Percentiles rank a stretch among this genome's conserved stretches.
These are phyloP conservation scores for Aplosporella prunicola DNA, from an alignment of 2,329 filamentous ascomycete genomes.

Conservation along the genomic window DNA sequence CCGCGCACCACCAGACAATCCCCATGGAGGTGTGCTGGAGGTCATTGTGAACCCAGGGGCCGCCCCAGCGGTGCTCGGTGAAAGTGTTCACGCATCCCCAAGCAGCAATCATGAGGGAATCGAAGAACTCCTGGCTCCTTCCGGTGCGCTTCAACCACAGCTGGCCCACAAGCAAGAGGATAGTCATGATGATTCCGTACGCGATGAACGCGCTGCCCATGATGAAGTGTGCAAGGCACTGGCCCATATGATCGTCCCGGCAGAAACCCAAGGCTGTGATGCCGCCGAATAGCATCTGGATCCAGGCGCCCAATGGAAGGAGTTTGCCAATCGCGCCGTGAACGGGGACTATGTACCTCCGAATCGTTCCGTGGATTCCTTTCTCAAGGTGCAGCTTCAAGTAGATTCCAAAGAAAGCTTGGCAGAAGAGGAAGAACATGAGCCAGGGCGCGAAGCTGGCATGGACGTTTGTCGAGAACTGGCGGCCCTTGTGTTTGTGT, in stretches of 20 bases:
- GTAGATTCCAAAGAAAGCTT: conserved; percentile 76
- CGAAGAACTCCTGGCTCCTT: conserved; percentile 93
- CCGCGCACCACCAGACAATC: conserved; percentile 96
- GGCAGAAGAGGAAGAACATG: conserved; percentile 67
- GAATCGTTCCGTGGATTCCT: conserved; percentile 70
- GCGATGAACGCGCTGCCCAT: conserved; percentile 96
- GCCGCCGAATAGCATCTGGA: conserved; percentile 91
- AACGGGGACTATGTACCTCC: conserved; percentile 58
- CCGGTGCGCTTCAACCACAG: conserved; percentile 73
- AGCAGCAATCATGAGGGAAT: conserved; percentile 78
- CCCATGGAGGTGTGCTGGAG: conserved; percentile 99
- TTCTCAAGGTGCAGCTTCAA: conserved; percentile 81
- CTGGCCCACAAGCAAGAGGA: conserved; percentile 81
- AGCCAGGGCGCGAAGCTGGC: conserved; percentile 68
- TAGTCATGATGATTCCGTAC: conserved; percentile 80
- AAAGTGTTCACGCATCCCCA: conserved; percentile 99
- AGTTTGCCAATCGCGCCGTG: conserved; percentile 80
- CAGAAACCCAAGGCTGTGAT: conserved; percentile 91
- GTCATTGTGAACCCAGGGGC: conserved; percentile 82
- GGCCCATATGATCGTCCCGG: conserved; percentile 78
- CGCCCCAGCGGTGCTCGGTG: conserved; percentile 92
- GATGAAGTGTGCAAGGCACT: conserved; percentile 94
- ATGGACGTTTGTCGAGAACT: conserved; percentile 77
- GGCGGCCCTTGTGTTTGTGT: conserved; percentile 78
- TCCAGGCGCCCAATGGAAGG: conserved; percentile 80